Evolutionary conservation across 1,284 basidiomycete genomes (phyloP), one percentile per base, ranked within the genome.

Genomic region (Ceratobasidium sp.): DNA sequence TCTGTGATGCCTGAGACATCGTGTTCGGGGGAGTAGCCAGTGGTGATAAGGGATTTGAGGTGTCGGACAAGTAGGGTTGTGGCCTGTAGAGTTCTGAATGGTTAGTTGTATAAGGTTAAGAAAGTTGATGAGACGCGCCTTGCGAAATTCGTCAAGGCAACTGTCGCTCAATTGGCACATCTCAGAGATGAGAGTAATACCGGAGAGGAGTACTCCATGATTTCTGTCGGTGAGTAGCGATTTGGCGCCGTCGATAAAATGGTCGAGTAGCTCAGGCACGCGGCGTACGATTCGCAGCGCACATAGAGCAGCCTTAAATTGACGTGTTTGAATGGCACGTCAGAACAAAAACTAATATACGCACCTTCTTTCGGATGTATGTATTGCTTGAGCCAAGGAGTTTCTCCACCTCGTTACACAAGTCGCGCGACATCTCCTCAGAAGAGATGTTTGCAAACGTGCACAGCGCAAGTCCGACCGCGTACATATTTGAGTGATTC

Each of bases 401-500:
- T 84, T 98, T 98, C 84, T 98, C 97, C 77, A 99, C 93, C 84
- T 99, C 98, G 79, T 98, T 96, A 57, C 92, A 93, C 78, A 98
- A 85, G 85, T 98, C 96, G 78, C 96, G 89, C 23, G 96, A 96
- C 96, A 98, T 98, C 82, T 98, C 96, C 82, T 99, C 98, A 13
- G 96, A 98, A 9, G 98, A 95, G 77, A 99, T 99, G 80, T 99
- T 98, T 76, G 97, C 98, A 81, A 99, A 99, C 0, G 98, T 99
- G 80, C 96, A 98, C 50, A 99, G 87, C 1, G 96, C 97, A 64
- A 99, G 88, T 21, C 98, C 98, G 47, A 99, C 98, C 9, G 95
- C 94, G 81, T 98, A 99, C 94, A 98, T 98, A 83, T 98, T 99
- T 13, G 96, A 92, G 83, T 98, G 96, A 82, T 99, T 98, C 95